Percentiles rank a stretch among this genome's conserved stretches.
Evolutionary conservation across 352 stramenopile species (phyloP).

Genomic region (Globisporangium nagaii): DNA sequence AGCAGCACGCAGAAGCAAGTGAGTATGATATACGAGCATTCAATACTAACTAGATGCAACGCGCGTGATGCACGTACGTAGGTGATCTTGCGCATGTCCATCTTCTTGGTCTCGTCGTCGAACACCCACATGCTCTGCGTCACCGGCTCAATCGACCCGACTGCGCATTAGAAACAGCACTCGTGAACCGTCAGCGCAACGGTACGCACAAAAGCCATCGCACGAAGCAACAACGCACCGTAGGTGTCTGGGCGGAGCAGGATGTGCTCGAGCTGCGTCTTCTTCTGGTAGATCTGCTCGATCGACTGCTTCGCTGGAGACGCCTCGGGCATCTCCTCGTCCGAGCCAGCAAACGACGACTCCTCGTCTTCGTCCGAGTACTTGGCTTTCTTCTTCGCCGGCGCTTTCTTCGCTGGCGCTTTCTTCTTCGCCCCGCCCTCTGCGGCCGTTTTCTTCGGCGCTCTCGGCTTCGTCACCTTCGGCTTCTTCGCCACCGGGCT

Average conservation of each 20-base stretch:
- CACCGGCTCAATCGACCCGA: slow-evolving; percentile 93
- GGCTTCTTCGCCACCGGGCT: slow-evolving; percentile 6
- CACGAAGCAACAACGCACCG: slow-evolving; percentile 41
- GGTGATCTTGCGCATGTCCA: slow-evolving; percentile 92
- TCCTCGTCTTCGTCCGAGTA: slow-evolving; percentile 14
- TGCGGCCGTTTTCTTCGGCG: slow-evolving; percentile 31
- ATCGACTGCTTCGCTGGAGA: slow-evolving; percentile 58
- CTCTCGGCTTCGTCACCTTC: slow-evolving; percentile 10
- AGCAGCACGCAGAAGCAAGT: background rate
- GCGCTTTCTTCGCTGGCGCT: slow-evolving; percentile 23
- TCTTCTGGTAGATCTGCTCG: slow-evolving; percentile 96
- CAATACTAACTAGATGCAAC: background rate
- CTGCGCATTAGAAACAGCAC: slow-evolving; percentile 20
- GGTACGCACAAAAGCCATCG: background rate
- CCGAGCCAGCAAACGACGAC: slow-evolving; percentile 31
- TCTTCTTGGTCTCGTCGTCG: slow-evolving; percentile 85
- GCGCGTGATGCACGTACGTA: slow-evolving; percentile 40
- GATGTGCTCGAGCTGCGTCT: slow-evolving; percentile 97
- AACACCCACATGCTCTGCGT: slow-evolving; percentile 92
- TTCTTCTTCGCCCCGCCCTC: slow-evolving; percentile 20
- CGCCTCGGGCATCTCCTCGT: slow-evolving; percentile 19
- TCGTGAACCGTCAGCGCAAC: background rate
- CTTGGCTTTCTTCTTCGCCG: slow-evolving; percentile 47
- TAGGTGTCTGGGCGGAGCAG: slow-evolving; percentile 97
- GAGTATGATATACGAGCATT: background rate